phyloP scores from a whole-genome alignment of 768 basidiomycete genomes.

The Agrocybe pediades region DNA sequence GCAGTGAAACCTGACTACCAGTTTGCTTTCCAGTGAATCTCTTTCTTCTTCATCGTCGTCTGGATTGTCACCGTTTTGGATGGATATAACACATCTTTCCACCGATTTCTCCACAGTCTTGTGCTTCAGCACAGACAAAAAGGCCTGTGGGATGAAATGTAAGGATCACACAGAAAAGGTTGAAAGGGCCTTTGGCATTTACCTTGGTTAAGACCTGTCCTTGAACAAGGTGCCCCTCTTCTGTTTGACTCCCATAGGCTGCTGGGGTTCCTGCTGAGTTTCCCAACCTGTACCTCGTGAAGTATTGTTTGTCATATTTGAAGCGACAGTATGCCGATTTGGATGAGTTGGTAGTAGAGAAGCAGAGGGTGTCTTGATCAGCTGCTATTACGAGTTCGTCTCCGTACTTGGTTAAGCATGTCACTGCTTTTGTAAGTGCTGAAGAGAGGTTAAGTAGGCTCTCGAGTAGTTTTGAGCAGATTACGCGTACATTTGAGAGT shows the following conservation, averaged over 20 bases:
- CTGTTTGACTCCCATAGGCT: constrained; percentile 26
- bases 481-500: constrained; percentile 47
- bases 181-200: constrained; percentile 7
- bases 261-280: constrained; percentile 16
- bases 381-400: constrained; percentile 78
- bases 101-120: constrained; percentile 75
- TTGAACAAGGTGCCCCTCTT: constrained; percentile 45
- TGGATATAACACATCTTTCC: constrained; percentile 73
- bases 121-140: constrained; percentile 76
- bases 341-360: constrained; percentile 79
- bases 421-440: constrained; percentile 77
- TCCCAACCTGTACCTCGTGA: constrained; percentile 61
- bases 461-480: constrained; percentile 6
- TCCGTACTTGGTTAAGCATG: constrained; percentile 80
- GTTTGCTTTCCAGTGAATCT: constrained; percentile 70
- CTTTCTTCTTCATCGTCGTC: constrained; percentile 42
- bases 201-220: constrained; percentile 78
- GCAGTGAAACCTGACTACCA: constrained; percentile 75
- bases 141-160: constrained; percentile 45
- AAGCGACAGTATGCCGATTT: constrained; percentile 83
- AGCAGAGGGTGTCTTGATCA: constrained; percentile 54
- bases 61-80: constrained; percentile 47
- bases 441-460: constrained; percentile 7
- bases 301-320: constrained; percentile 68
- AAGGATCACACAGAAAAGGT: constrained; percentile 2